Evolutionary conservation across 148 eudicot species (phyloP), one percentile per base, ranked within the genome.

Genomic region (Chenopodium album): DNA sequence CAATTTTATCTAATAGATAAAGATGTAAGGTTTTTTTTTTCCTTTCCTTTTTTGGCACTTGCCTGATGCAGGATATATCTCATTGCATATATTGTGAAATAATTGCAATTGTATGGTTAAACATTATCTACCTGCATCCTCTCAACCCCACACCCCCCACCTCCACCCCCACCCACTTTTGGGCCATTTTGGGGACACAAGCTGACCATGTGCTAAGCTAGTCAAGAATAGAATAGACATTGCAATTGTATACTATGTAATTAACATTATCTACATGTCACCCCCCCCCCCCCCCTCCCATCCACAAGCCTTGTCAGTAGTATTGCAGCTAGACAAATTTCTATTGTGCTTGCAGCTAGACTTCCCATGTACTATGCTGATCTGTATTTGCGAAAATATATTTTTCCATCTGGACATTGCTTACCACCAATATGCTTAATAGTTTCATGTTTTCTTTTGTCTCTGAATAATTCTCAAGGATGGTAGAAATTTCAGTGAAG

Each of bases 1-100:
- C 99, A 94, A 74, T 92, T 96, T 83, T 96, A 91, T 88, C 90
- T 96, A 5, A 85, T 92, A 84, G 98, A 96, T 82, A 96, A 96
- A 92, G 91, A 96, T 86, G 99, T 94, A 87, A 46, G 90, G 22
- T 34, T 34, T 34, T 34, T 34, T 34, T 2, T 34, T 34, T 34
- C 4, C 4, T 34, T 2, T 34, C 4, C 4, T 34, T 34, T 81
- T 65, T 82, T 41, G 44, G 71, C 66, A 12, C 64, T 34, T 48
- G 32, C 31, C 12, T 32, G 73, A 66, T 83, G 47, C 71, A 71
- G 48, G 76, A 76, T 14, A 13, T 76, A 44, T 76, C 16, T 54
- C 44, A 62, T 66, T 65, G 78, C 31, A 1, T 34, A 47, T 29
- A 71, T 82, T 22, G 76, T 59, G 19, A 32, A 50, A 52, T 72